These are phyloP conservation scores for Paraphaeosphaeria minitans DNA, from an alignment of 2,329 filamentous ascomycete genomes.

Conservation along the genomic window DNA sequence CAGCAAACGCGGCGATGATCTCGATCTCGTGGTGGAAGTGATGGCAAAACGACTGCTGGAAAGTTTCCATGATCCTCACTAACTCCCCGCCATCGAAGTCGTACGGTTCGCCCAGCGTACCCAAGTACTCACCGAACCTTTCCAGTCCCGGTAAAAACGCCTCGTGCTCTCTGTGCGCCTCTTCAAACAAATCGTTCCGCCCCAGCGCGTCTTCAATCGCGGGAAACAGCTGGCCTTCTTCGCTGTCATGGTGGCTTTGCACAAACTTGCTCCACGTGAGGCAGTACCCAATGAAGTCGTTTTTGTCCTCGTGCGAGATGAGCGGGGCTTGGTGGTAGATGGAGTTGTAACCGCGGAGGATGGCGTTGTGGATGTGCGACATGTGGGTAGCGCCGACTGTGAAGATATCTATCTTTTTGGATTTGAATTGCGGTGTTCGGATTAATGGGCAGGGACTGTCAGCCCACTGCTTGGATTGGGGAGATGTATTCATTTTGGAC, in stretches of 20 bases:
- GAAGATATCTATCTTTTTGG: constrained; percentile 42
- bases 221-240: constrained; percentile 44
- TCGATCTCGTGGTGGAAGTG: constrained; percentile 45
- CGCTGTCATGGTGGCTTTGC: constrained; percentile 45
- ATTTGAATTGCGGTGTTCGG: constrained; percentile 36
- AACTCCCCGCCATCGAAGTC: constrained; percentile 34
- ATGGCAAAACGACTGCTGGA: constrained; percentile 32
- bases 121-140: constrained; percentile 32
- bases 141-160: constrained; percentile 35
- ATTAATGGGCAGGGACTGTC: constrained; percentile 37
- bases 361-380: constrained; percentile 49
- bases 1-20: constrained; percentile 43
- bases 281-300: constrained; percentile 45
- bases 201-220: constrained; percentile 38
- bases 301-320: constrained; percentile 36
- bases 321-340: constrained; percentile 48
- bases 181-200: constrained; percentile 34
- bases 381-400: constrained; percentile 44
- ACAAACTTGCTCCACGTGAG: constrained; percentile 43
- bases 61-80: constrained; percentile 31
- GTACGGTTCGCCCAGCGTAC: constrained; percentile 20
- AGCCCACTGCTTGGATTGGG: constrained; percentile 32
- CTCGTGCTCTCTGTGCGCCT: constrained; percentile 43
- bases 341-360: constrained; percentile 49
- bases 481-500: constrained; percentile 16